A percentile compares a stretch with the other conserved stretches of the same genome.
phyloP scores from a whole-genome alignment of 139 green algal species.

The Chlorella sp. region DNA sequence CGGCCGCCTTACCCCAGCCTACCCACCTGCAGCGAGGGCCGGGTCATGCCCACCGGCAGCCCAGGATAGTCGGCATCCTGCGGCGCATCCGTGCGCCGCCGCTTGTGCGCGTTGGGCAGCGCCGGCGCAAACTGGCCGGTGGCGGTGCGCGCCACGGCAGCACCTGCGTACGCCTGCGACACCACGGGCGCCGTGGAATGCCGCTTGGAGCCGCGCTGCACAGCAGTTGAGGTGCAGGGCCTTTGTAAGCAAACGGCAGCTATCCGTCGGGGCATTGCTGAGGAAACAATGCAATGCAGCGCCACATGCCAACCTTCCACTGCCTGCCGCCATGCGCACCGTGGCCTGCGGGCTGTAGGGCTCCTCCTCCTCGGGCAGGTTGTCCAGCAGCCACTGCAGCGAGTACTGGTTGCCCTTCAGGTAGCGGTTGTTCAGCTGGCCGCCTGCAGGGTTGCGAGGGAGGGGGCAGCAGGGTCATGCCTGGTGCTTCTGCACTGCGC shows the following conservation, averaged over 20 bases:
- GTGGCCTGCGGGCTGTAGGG: background rate
- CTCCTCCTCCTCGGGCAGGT: constrained; percentile 36
- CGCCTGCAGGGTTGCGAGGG: constrained; percentile 1
- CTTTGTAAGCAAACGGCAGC: background rate
- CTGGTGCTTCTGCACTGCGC: too few species aligned
- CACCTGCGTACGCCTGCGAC: background rate
- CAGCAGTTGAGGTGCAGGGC: background rate
- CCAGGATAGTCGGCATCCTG: constrained; percentile 23
- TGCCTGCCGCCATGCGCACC: background rate
- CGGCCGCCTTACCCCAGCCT: background rate
- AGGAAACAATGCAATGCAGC: too few species aligned
- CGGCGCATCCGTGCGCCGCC: constrained; percentile 8
- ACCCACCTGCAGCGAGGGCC: constrained; percentile 33
- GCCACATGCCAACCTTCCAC: too few species aligned
- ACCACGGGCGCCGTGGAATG: background rate
- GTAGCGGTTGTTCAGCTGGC: constrained; percentile 45
- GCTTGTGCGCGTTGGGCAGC: constrained; percentile 13
- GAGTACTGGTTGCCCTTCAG: constrained; percentile 23
- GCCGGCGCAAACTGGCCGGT: constrained; percentile 34
- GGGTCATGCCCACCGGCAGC: constrained; percentile 20
- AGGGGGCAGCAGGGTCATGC: background rate
- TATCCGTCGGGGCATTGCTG: too few species aligned
- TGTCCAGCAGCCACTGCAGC: constrained; percentile 57
- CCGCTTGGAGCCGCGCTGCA: constrained; percentile 27
- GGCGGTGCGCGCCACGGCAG: constrained; percentile 13